Evolutionary conservation across 495 filamentous ascomycete genomes (phyloP).

Genomic region (Penicillium salamii): DNA sequence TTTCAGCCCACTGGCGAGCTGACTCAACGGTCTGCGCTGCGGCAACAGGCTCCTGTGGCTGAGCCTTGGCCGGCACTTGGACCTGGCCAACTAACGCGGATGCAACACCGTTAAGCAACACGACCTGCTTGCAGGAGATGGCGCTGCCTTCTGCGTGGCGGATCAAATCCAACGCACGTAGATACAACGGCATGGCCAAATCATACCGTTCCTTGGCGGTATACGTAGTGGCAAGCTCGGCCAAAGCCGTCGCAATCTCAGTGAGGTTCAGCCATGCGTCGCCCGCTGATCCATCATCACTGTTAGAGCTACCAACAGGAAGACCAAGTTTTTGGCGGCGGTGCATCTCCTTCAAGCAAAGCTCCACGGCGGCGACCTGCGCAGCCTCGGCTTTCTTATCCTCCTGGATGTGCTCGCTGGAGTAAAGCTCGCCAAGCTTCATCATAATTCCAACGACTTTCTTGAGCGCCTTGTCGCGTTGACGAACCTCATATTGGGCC

Average conservation of each 20-base stretch:
- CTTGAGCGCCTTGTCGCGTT: conserved; percentile 65
- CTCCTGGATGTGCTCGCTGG: conserved; percentile 45
- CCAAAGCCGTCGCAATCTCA: conserved; percentile 69
- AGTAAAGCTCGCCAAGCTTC: conserved; percentile 79
- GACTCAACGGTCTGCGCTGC: conserved; percentile 54
- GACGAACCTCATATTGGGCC: conserved; percentile 50
- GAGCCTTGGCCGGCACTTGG: conserved; percentile 37
- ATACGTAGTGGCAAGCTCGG: conserved; percentile 70
- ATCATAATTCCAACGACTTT: conserved; percentile 71
- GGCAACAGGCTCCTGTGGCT: conserved; percentile 36
- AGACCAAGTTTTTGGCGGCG: conserved; percentile 61
- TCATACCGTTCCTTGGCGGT: conserved; percentile 64
- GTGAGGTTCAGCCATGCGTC: conserved; percentile 72
- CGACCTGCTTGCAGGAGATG: conserved; percentile 67
- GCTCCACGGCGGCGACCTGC: conserved; percentile 80
- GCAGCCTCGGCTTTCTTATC: conserved; percentile 65
- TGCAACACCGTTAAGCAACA: conserved; percentile 48
- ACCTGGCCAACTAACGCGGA: conserved; percentile 32
- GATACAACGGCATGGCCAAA: conserved; percentile 81
- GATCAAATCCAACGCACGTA: conserved; percentile 71
- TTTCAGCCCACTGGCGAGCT: conserved; percentile 70
- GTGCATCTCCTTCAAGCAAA: conserved; percentile 67
- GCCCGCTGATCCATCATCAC: conserved; percentile 33
- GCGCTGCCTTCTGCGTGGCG: conserved; percentile 36
- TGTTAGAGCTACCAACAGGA: conserved; percentile 31